Evolutionary conservation across 495 filamentous ascomycete species (phyloP), one percentile per base, ranked within the genome.

Genomic region (Penicillium silybi): DNA sequence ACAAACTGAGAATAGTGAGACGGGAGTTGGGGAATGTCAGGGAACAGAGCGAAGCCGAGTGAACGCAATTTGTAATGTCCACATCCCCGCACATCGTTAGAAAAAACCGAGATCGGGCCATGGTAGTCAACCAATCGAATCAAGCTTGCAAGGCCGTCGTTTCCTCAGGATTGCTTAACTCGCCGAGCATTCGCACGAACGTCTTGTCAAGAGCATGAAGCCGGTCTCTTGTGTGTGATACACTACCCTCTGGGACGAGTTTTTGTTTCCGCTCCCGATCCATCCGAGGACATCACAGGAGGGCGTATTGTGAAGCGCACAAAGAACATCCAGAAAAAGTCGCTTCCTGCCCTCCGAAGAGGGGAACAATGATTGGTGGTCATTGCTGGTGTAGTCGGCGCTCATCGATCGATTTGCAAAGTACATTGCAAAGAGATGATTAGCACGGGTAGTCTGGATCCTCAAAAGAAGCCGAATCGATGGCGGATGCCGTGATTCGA

Each of bases 291-390:
- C 43, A 51, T 62, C 26, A n/a, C 42, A 66, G 81, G 80, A 80
- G 83, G 84, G 85, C 82, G 69, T 67, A 35, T 42, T 50, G 47
- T 58, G 66, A 76, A 80, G 77, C 87, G 86, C 72, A 82, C 86
- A 89, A 90, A 90, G 79, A 75, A 84, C 87, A 82, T 90, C 87
- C 77, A 71, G 67, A 89, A 92, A 62, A 92, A 91, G 83, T 77
- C 87, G 87, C 78, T 77, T 74, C 61, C 61, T 56, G 70, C 76
- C 75, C 64, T 74, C 64, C 44, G 46, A 58, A 62, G 67, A 63
- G 59, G 68, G 63, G 62, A 63, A 57, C 59, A 55, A 62, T 45
- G 42, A 62, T 44, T 41, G 27, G 43, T 56, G 46, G 52, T 58
- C 61, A 59, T 59, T 59, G 64, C 50, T 56, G 61, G 50, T 25